Percentiles rank a stretch among this genome's conserved stretches.
Evolutionary conservation across 2,329 filamentous ascomycete species (phyloP).

Genomic region (Exophiala lecanii-corni): DNA sequence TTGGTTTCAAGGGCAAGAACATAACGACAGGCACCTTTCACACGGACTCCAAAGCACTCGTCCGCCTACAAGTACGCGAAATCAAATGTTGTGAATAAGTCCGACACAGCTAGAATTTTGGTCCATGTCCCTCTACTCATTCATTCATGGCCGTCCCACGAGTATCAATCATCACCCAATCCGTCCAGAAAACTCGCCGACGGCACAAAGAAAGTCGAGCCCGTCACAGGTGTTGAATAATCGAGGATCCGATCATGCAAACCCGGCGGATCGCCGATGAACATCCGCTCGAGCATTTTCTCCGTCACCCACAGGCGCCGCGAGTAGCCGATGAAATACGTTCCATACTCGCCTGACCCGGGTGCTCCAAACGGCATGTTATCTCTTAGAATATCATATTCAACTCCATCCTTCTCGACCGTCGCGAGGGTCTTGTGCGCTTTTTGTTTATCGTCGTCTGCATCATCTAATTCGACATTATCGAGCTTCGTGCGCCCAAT

Average conservation of each 20-base stretch:
- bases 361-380: constrained; percentile 60
- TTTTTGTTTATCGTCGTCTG: constrained; percentile 40
- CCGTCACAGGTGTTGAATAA: constrained; percentile 51
- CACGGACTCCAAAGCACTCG: too few relatives aligned
- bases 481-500: constrained; percentile 56
- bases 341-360: constrained; percentile 49
- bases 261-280: constrained; percentile 50
- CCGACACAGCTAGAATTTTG: too few relatives aligned
- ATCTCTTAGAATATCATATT: constrained; percentile 52
- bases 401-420: constrained; percentile 49
- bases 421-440: constrained; percentile 55
- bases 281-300: constrained; percentile 56
- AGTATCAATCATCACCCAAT: constrained; percentile 21
- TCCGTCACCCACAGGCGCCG: constrained; percentile 53
- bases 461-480: constrained; percentile 54
- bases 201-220: constrained; percentile 52
- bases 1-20: too few relatives aligned
- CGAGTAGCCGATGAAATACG: constrained; percentile 57
- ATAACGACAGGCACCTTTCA: too few relatives aligned
- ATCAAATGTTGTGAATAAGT: too few relatives aligned
- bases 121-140: too few relatives aligned
- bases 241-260: constrained; percentile 54
- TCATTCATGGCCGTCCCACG: too few relatives aligned
- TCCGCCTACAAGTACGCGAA: too few relatives aligned
- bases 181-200: constrained; percentile 35